Evolutionary conservation across 1,284 basidiomycete genomes (phyloP).

Genomic region (Pholiota adiposa): DNA sequence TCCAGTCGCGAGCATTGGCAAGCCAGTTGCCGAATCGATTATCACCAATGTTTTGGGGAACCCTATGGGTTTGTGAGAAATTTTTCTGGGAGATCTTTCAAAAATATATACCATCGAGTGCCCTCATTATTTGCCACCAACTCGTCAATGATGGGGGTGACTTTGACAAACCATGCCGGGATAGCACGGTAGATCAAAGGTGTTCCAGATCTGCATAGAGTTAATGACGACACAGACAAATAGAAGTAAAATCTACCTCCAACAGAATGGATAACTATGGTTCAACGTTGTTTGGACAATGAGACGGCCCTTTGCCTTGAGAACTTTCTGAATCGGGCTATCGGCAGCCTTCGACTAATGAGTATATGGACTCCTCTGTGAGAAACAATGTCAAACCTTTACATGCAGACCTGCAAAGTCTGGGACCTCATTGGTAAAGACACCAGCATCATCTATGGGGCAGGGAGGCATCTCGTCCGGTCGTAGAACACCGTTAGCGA

Average conservation of each 20-base stretch:
- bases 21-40: constrained; percentile 98
- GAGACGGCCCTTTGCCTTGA: constrained; percentile 89
- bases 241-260: constrained; percentile 68
- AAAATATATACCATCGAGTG: constrained; percentile 78
- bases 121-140: constrained; percentile 91
- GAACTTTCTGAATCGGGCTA: constrained; percentile 89
- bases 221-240: neutral
- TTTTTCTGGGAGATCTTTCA: neutral
- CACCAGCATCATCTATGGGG: constrained; percentile 90
- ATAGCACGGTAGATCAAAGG: constrained; percentile 97
- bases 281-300: constrained; percentile 87
- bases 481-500: constrained; percentile 82
- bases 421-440: constrained; percentile 87
- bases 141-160: constrained; percentile 83
- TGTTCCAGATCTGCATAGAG: constrained; percentile 78
- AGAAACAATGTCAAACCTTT: constrained; percentile 62
- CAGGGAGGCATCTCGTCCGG: constrained; percentile 95
- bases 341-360: constrained; percentile 75
- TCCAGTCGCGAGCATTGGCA: constrained; percentile 98
- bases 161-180: constrained; percentile 95
- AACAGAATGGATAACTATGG: constrained; percentile 98
- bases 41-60: constrained; percentile 90
- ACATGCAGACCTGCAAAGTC: constrained; percentile 93
- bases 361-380: neutral
- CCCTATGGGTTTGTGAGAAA: constrained; percentile 52